These are phyloP conservation scores for Eleusine indica DNA, from an alignment of 176 grass and related monocot genomes.

Conservation along the genomic window DNA sequence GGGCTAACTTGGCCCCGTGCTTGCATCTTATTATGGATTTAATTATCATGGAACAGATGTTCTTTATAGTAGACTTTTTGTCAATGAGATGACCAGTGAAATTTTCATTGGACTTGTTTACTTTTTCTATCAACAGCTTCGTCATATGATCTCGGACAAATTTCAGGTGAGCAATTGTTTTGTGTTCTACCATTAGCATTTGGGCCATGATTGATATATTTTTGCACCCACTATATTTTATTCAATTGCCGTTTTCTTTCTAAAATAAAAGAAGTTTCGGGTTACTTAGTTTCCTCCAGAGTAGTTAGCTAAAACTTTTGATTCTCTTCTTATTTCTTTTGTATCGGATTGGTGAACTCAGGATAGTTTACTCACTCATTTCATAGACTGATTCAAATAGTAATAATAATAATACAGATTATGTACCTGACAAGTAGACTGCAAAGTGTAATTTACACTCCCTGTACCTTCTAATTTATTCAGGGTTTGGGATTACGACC, in stretches of 20 bases:
- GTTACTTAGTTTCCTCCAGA: too few relatives aligned
- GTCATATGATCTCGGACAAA: constrained; percentile 99
- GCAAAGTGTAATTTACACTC: neutral
- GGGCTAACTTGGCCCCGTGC: constrained; percentile 77
- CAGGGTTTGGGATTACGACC: neutral
- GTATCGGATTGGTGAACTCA: neutral
- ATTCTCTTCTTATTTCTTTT: neutral
- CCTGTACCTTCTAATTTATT: neutral
- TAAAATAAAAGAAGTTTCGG: neutral
- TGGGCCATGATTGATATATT: neutral
- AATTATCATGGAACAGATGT: constrained; percentile 85
- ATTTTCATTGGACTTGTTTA: constrained; percentile 98
- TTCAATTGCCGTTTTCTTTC: neutral
- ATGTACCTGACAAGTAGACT: neutral
- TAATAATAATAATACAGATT: neutral
- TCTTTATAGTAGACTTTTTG: constrained; percentile 89
- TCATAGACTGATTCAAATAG: neutral
- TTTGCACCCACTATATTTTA: neutral
- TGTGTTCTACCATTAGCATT: neutral
- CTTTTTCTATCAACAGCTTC: constrained; percentile 73
- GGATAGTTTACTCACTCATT: neutral
- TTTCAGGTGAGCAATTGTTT: constrained; percentile 67
- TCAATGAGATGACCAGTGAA: constrained; percentile 69
- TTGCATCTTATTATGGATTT: constrained; percentile 73
- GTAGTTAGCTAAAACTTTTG: neutral